These are phyloP conservation scores for Cymbidium sinense DNA, from an alignment of 106 monocot species.

Conservation along the genomic window DNA sequence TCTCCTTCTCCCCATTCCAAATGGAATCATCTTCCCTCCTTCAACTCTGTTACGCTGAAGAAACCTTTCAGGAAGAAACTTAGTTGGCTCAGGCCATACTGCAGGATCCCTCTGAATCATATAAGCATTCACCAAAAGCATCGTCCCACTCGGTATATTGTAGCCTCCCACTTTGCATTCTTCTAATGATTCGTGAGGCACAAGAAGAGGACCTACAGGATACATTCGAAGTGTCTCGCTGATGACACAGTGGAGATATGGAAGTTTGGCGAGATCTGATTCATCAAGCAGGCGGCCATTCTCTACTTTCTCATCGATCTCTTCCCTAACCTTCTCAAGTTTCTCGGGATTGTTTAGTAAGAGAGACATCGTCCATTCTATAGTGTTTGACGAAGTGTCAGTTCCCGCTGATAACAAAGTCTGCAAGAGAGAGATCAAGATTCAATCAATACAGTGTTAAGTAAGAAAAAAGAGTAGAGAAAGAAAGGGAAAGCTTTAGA, in stretches of 20 bases:
- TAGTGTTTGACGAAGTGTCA: conserved; percentile 26
- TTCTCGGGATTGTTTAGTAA: conserved; percentile 19
- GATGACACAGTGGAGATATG: conserved; percentile 14
- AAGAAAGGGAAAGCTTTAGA: not conserved
- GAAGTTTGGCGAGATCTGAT: conserved; percentile 8
- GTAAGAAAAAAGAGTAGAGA: not conserved
- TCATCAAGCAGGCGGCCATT: not conserved
- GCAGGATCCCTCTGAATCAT: conserved; percentile 43
- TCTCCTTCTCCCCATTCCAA: conserved; percentile 20
- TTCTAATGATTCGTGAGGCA: conserved; percentile 32
- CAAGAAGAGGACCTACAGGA: conserved; percentile 29
- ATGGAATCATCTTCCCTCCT: not conserved
- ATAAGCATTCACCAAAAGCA: conserved; percentile 34
- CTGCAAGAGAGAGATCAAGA: not conserved
- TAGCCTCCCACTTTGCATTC: conserved; percentile 29
- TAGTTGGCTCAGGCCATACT: conserved; percentile 24
- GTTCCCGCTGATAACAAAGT: conserved; percentile 26
- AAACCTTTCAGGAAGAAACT: conserved; percentile 47
- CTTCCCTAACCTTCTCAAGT: conserved; percentile 1
- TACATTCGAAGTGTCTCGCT: conserved; percentile 29
- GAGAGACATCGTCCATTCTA: conserved; percentile 40
- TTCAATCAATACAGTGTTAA: too few species aligned
- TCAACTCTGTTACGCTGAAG: not conserved
- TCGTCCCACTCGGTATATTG: conserved; percentile 20
- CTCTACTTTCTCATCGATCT: conserved; percentile 13